Percentiles rank a stretch among this genome's conserved stretches.
Conservation (phyloP, 768 basidiomycete genomes). For the Butyriboletus loyo region DNA sequence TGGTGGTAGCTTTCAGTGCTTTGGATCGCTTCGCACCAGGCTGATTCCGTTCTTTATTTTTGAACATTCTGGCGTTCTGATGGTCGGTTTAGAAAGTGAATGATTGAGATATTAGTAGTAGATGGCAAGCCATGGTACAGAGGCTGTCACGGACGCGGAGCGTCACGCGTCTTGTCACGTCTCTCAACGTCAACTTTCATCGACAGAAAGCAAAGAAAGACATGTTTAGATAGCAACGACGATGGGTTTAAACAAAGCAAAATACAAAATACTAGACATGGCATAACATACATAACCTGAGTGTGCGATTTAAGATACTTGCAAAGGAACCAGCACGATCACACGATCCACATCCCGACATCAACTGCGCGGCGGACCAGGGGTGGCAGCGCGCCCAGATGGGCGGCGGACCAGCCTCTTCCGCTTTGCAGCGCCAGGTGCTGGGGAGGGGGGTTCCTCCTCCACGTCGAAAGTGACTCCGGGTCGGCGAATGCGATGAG, state of each 20-base stretch:
- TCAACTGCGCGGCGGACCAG: conserved; percentile 24
- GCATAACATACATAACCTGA: conserved; percentile 30
- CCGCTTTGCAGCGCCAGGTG: conserved; percentile 21
- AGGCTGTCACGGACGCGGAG: conserved; percentile 20
- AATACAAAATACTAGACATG: conserved; percentile 27
- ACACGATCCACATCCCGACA: neutral
- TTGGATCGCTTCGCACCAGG: neutral
- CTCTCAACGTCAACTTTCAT: neutral
- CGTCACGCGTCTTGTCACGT: conserved; percentile 27
- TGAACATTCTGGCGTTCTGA: conserved; percentile 18
- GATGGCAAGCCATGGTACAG: neutral
- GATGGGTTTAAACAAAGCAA: conserved; percentile 6
- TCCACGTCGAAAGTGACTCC: conserved; percentile 65
- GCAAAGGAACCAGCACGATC: conserved; percentile 2
- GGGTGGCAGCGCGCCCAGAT: conserved; percentile 26
- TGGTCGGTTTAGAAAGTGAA: neutral
- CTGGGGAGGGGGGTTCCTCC: conserved; percentile 49
- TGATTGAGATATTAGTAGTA: neutral
- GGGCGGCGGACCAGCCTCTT: conserved; percentile 30
- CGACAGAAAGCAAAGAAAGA: neutral
- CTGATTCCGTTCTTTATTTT: conserved; percentile 9
- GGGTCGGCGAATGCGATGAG: conserved; percentile 46
- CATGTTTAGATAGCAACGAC: conserved; percentile 18
- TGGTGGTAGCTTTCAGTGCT: neutral
- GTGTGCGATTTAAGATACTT: conserved; percentile 24